Evolutionary conservation across 169 alveolate species (phyloP), one percentile per base, ranked within the genome.

Genomic region (Plasmodium gaboni): DNA sequence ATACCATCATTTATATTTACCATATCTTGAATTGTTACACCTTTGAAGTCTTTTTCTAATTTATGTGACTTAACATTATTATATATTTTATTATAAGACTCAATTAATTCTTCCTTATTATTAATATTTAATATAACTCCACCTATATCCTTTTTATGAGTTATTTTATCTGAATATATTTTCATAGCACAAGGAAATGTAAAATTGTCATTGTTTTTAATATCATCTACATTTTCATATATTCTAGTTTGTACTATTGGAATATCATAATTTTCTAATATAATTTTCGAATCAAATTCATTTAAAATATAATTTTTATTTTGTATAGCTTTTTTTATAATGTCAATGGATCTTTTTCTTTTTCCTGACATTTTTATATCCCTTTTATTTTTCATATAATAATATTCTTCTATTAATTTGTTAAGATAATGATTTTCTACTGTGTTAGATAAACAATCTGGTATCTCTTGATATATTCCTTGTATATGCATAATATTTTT

Each of bases 61-160:
- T 89, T 92, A 46, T 91, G 46, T 32, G 74, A 60, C 32, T 51
- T 60, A 17, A 88, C 86, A n/a, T 76, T 57, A 7, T 85, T 70
- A n/a, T 88, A 46, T 19, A 93, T 88, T 15, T 46, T 53, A 24
- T 90, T 74, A 87, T 69, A 93, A 2, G 93, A 48, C 7, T 67
- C 19, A 8, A 74, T 64, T 60, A 91, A 70, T 74, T 92, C 85
- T 32, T 74, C 88, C 69, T 92, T 88, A 50, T 32, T 76, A 10
- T 55, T 91, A 59, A 93, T 86, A 28, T 88, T 88, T 0, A 93
- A 60, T 44, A 73, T 74, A 15, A 93, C 95, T 44, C 96, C 96
- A 12, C 95, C 95, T 60, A 93, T 88, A 57, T 93, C 96, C 15
- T 94, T 89, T 71, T 93, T 93, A 78, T 93, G 96, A 5, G 95